These are phyloP conservation scores for Aureobasidium vineae DNA, from an alignment of 2,329 filamentous ascomycete species.

Conservation along the genomic window DNA sequence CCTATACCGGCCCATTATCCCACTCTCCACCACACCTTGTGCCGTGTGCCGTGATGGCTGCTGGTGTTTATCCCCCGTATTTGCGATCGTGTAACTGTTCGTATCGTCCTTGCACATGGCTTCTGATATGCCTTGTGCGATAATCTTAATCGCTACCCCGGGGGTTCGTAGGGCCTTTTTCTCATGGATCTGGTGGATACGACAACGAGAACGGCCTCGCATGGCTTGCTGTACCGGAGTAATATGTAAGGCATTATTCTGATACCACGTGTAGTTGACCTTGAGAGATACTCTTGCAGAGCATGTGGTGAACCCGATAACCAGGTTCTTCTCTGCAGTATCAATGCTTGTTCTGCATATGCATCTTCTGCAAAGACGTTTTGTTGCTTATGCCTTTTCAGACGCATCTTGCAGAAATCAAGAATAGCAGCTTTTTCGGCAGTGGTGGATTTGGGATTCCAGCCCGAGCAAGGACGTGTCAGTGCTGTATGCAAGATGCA, in stretches of 20 bases:
- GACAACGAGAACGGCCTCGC: not conserved
- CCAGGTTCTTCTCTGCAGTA: not conserved
- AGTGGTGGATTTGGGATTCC: not conserved
- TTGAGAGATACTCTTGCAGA: not conserved
- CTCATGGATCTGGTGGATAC: not conserved
- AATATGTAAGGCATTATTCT: too few species aligned
- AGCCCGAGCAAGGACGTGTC: not conserved
- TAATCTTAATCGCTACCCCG: not conserved
- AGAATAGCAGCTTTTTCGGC: not conserved
- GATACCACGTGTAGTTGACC: too few species aligned
- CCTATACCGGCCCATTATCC: not conserved
- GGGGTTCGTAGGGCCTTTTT: not conserved
- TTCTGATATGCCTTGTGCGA: not conserved
- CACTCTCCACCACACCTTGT: not conserved
- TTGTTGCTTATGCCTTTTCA: not conserved
- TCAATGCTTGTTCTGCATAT: not conserved
- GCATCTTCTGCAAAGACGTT: not conserved
- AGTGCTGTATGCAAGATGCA: constrained; percentile 2
- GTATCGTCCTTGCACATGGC: too few species aligned
- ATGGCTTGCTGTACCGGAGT: not conserved
- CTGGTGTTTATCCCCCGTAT: too few species aligned
- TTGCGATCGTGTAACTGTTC: not conserved
- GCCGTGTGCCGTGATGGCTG: too few species aligned
- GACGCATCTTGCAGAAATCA: not conserved
- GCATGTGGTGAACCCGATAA: not conserved